Base-by-base conservation (phyloP, 2,329 filamentous ascomycete genomes). In the Gyromitra esculenta region DNA sequence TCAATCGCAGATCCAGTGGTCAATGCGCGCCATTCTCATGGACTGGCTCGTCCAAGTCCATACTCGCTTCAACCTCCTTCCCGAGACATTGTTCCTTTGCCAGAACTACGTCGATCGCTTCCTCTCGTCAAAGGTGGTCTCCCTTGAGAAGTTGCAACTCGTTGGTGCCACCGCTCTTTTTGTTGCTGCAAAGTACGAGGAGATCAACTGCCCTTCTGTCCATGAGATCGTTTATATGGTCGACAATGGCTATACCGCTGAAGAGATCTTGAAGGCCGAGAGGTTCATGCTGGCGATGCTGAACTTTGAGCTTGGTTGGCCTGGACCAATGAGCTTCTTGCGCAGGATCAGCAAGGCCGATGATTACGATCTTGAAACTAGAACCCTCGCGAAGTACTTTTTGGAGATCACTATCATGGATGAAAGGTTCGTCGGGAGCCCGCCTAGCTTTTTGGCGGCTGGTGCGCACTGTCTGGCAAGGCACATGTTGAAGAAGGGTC, bases 151-250 rank as follows among this genome's bases (percentile, higher is more conserved):
- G 85, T 88, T 99, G 59, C 96, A 99, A 85, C 89, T 99, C 15
- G 96, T 98, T 66, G 96, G 96, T 60, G 95, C 96, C 25, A 98
- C 96, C 2, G 96, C 96, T 35, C 91, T 99, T 80, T 94, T 98
- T 81, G 91, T 99, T 77, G 96, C 96, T 11, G 92, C 96, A 81
- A 99, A 99, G 85, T 99, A 97, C 82, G 96, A 99, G 84, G 96
- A 99, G 85, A 97, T 99, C 86, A 97, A 97, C 84, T 97, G 94
- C 84, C 96, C 94, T 31, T 97, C 95, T 0, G 90, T 99, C 25
- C 89, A 92, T 77, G 96, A 99, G 86, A 97, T 99, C 81, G 92
- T 97, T 76, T 98, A 95, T 86, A 98, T 99, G 95, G 96, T 99
- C 52, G 96, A 99, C 82, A 89, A 90, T 56, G 94, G 93, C 71